phyloP scores from a whole-genome alignment of 352 stramenopile genomes.

The Phytophthora nicotianae region DNA sequence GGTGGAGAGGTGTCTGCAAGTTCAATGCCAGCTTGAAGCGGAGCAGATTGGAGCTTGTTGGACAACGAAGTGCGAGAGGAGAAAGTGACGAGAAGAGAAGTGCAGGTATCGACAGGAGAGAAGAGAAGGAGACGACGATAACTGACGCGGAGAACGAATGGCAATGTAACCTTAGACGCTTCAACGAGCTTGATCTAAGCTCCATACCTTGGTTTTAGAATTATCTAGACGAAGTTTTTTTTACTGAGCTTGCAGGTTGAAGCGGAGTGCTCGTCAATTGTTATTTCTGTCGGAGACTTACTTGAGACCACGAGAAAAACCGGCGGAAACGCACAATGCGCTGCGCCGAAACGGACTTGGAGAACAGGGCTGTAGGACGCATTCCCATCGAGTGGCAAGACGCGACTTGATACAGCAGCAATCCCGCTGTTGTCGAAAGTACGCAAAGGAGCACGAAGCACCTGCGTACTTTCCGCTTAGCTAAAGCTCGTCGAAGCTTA shows the following conservation, averaged over 20 bases:
- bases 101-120: slow-evolving; percentile 8
- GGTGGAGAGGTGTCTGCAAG: slow-evolving; percentile 9
- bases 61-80: slow-evolving; percentile 18
- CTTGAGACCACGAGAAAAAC: slow-evolving; percentile 31
- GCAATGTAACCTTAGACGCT: slow-evolving; percentile 51
- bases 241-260: slow-evolving; percentile 5
- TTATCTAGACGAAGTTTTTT: slow-evolving; percentile 1
- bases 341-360: slow-evolving; percentile 31
- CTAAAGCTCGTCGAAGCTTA: not conserved
- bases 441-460: not conserved
- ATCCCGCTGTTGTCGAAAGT: slow-evolving; percentile 5
- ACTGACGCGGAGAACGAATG: slow-evolving; percentile 31
- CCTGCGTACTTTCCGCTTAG: slow-evolving; percentile 13
- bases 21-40: slow-evolving; percentile 14
- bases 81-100: slow-evolving; percentile 13
- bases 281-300: slow-evolving; percentile 27
- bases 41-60: slow-evolving; percentile 15
- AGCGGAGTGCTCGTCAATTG: slow-evolving; percentile 5
- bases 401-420: slow-evolving; percentile 11
- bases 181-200: slow-evolving; percentile 20
- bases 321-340: slow-evolving; percentile 27
- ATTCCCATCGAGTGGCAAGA: slow-evolving; percentile 6
- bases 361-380: slow-evolving; percentile 11
- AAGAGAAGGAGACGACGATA: slow-evolving; percentile 25
- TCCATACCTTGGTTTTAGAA: not conserved